Percentiles rank a stretch among this genome's conserved stretches.
Conservation (phyloP, 228 moss, liverwort and hornwort species). For the Sphagnum fallax region DNA sequence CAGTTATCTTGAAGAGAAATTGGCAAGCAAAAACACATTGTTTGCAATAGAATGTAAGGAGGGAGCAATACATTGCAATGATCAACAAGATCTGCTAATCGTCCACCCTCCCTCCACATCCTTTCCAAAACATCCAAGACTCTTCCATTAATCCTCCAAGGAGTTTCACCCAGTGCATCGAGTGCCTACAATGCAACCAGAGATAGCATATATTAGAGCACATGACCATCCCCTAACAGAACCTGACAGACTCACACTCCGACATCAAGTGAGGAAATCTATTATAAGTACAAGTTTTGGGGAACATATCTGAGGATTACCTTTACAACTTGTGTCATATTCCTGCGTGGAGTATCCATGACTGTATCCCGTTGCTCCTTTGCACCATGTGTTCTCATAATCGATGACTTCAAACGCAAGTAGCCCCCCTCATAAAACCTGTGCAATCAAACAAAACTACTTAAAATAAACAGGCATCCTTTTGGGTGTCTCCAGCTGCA, state of each 20-base stretch:
- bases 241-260: no score
- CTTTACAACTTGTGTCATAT: conserved; percentile 40
- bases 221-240: no score
- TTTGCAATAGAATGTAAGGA: neutral
- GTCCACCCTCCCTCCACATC: conserved; percentile 75
- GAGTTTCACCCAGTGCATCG: conserved; percentile 65
- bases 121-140: conserved; percentile 69
- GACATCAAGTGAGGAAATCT: no score
- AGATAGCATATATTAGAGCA: no score
- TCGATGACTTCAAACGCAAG: conserved; percentile 59
- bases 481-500: no score
- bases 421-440: conserved; percentile 77
- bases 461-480: no score
- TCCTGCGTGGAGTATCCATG: conserved; percentile 21
- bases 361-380: conserved; percentile 67
- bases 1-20: neutral
- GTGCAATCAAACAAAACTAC: neutral
- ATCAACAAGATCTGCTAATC: conserved; percentile 79
- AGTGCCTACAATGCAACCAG: conserved; percentile 46
- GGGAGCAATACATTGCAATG: neutral
- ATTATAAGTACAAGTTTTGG: no score
- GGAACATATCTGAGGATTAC: conserved; percentile 14
- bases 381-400: conserved; percentile 91
- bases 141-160: conserved; percentile 65
- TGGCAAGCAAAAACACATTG: neutral